These are phyloP conservation scores for Neonectria hederae DNA, from an alignment of 2,329 filamentous ascomycete species.

Conservation along the genomic window DNA sequence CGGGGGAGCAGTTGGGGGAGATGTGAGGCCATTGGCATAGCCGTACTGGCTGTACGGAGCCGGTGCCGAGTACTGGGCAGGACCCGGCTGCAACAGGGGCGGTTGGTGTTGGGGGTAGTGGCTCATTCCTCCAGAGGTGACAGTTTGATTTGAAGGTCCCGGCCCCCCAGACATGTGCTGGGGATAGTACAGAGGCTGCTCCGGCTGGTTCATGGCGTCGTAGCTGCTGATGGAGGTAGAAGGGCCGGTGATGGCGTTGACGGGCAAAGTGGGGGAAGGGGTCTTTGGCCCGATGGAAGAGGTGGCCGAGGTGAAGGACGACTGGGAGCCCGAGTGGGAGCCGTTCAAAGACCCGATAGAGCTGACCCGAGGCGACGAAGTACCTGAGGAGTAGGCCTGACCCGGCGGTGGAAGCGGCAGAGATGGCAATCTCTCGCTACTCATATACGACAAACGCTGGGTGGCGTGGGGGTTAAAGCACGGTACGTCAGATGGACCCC, in stretches of 20 bases:
- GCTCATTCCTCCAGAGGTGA: conserved; percentile 75
- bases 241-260: conserved; percentile 51
- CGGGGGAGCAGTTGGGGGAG: conserved; percentile 75
- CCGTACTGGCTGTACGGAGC: conserved; percentile 74
- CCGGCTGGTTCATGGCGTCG: conserved; percentile 80
- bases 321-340: conserved; percentile 62
- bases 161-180: conserved; percentile 82
- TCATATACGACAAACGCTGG: conserved; percentile 73
- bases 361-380: conserved; percentile 79
- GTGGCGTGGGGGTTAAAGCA: conserved; percentile 71
- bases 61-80: conserved; percentile 72
- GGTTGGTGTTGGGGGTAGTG: conserved; percentile 86
- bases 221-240: conserved; percentile 46
- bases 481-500: conserved; percentile 75
- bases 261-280: conserved; percentile 74
- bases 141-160: conserved; percentile 77
- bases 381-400: conserved; percentile 75
- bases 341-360: conserved; percentile 72
- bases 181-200: conserved; percentile 79
- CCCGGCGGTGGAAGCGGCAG: conserved; percentile 75
- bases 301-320: conserved; percentile 63
- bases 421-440: conserved; percentile 74
- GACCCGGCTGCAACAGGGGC: conserved; percentile 76
- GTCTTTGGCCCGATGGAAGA: conserved; percentile 76
- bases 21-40: conserved; percentile 80